Conservation (phyloP, 2,329 filamentous ascomycete species). For the Aureobasidium sp. region DNA sequence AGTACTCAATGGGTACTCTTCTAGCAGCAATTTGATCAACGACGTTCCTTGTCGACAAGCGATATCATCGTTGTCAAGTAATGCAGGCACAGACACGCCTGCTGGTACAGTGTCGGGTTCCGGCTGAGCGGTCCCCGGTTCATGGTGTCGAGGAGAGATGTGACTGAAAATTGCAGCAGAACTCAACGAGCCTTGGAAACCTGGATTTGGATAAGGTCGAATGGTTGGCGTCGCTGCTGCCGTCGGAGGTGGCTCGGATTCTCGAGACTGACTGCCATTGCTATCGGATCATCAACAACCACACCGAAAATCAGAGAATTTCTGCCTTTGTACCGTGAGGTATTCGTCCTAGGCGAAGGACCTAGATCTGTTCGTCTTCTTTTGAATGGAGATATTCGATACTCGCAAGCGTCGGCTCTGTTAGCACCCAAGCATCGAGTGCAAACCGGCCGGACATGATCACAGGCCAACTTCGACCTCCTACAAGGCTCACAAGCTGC, state of each 20-base stretch:
- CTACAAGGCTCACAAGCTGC: slow-evolving; percentile 28
- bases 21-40: slow-evolving; percentile 19
- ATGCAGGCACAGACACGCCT: not conserved
- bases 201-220: slow-evolving; percentile 29
- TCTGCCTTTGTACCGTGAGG: not conserved
- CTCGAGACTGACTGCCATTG: slow-evolving; percentile 13
- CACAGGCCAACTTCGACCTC: slow-evolving; percentile 26
- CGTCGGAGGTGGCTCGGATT: slow-evolving; percentile 9
- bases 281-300: not conserved
- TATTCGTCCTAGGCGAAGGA: not conserved
- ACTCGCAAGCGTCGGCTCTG: slow-evolving; percentile 21
- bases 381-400: slow-evolving; percentile 27
- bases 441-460: slow-evolving; percentile 25
- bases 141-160: slow-evolving; percentile 17
- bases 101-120: slow-evolving; percentile 15
- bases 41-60: slow-evolving; percentile 18
- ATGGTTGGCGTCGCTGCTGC: slow-evolving; percentile 15
- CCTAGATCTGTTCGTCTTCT: slow-evolving; percentile 17
- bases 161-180: slow-evolving; percentile 29
- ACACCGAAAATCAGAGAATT: not conserved
- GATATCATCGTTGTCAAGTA: slow-evolving; percentile 20
- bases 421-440: slow-evolving; percentile 22
- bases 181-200: slow-evolving; percentile 29
- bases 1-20: slow-evolving; percentile 17
- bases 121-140: slow-evolving; percentile 4